A percentile compares a stretch with the other conserved stretches of the same genome.
Evolutionary conservation across 1,284 basidiomycete genomes (phyloP).

Genomic region (Nidula niveotomentosa): DNA sequence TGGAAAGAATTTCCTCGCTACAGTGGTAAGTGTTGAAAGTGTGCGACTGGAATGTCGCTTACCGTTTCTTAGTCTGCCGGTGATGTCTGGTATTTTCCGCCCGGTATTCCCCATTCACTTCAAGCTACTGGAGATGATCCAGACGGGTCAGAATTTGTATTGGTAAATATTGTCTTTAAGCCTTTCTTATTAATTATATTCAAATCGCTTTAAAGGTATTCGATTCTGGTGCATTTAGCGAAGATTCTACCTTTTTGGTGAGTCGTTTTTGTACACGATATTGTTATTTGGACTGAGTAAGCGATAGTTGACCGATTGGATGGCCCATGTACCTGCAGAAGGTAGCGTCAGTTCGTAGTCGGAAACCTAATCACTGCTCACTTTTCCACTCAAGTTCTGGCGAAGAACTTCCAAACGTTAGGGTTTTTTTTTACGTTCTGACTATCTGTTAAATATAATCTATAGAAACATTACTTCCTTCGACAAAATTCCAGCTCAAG

Average conservation of each 20-base stretch:
- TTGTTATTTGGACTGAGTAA: slow-evolving; percentile 9
- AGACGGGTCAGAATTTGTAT: slow-evolving; percentile 67
- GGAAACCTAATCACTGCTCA: slow-evolving; percentile 1
- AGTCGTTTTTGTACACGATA: slow-evolving; percentile 3
- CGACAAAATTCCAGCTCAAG: slow-evolving; percentile 52
- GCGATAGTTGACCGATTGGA: slow-evolving; percentile 59
- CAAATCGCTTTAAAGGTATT: slow-evolving; percentile 45
- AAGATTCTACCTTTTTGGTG: slow-evolving; percentile 69
- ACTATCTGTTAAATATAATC: background rate
- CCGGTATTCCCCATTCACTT: slow-evolving; percentile 63
- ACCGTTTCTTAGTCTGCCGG: slow-evolving; percentile 19
- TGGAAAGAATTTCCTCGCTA: background rate
- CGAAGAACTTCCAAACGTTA: slow-evolving; percentile 66
- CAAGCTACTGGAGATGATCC: slow-evolving; percentile 61
- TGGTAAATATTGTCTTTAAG: slow-evolving; percentile 39
- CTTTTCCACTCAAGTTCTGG: slow-evolving; percentile 41
- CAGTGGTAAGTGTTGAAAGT: background rate
- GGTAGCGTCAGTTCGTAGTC: slow-evolving; percentile 17
- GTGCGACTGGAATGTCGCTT: background rate
- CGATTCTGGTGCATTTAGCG: slow-evolving; percentile 63
- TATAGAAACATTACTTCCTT: slow-evolving; percentile 46
- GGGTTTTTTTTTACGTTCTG: background rate
- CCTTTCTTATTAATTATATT: background rate
- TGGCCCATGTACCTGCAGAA: slow-evolving; percentile 58
- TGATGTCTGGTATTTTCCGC: slow-evolving; percentile 65